These are phyloP conservation scores for Aspergillus asperescens DNA, from an alignment of 495 filamentous ascomycete species.

Conservation along the genomic window DNA sequence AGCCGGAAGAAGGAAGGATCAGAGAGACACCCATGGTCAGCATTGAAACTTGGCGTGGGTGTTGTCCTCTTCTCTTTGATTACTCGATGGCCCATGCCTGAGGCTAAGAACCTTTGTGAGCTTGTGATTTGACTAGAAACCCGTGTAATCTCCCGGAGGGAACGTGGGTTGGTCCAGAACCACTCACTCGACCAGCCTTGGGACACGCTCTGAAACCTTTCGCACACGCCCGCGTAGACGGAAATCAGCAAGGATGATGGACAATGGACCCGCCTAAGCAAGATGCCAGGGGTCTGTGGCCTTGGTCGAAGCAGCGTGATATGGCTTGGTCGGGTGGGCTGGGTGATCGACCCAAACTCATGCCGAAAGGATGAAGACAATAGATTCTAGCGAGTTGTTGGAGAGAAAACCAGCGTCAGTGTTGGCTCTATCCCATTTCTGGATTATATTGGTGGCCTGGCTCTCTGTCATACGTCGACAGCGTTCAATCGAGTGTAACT, in stretches of 20 bases:
- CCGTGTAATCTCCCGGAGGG: constrained; percentile 22
- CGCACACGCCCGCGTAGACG: not conserved
- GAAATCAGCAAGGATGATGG: not conserved
- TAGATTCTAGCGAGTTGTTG: not conserved
- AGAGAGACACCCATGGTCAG: constrained; percentile 6
- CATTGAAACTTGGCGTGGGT: not conserved
- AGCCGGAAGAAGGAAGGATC: not conserved
- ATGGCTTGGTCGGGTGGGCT: not conserved
- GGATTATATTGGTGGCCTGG: not conserved
- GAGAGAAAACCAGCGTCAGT: not conserved
- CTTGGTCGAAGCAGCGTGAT: not conserved
- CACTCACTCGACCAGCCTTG: constrained; percentile 1
- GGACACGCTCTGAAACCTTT: constrained; percentile 10
- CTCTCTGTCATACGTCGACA: not conserved
- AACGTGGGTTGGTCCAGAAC: constrained; percentile 21
- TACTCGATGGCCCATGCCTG: constrained; percentile 14
- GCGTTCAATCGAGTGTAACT: not conserved
- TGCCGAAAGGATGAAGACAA: not conserved
- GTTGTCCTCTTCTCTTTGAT: constrained; percentile 5
- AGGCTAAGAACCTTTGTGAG: constrained; percentile 11
- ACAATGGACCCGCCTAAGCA: constrained; percentile 1
- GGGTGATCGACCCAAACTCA: not conserved
- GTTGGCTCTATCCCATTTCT: not conserved
- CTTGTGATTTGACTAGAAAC: constrained; percentile 14
- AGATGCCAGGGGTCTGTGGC: not conserved